phyloP scores from a whole-genome alignment of 257 asterid genomes.

The Lavandula angustifolia region DNA sequence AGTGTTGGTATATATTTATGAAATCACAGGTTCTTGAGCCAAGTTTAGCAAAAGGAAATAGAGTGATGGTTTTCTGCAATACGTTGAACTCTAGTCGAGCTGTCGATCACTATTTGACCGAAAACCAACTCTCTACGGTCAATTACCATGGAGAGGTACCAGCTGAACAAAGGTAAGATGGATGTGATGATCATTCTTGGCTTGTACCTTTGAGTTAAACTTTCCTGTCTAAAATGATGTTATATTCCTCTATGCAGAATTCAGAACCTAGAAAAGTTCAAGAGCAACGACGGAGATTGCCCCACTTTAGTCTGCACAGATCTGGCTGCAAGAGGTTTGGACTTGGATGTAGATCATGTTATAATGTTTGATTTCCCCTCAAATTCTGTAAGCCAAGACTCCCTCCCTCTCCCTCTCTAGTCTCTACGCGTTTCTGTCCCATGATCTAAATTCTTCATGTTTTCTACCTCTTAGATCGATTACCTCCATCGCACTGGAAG shows the following conservation, averaged over 20 bases:
- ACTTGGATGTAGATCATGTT: constrained; percentile 97
- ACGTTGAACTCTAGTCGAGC: constrained; percentile 98
- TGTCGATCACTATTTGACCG: constrained; percentile 83
- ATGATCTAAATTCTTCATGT: constrained; percentile 21
- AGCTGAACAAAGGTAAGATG: constrained; percentile 83
- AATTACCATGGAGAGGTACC: constrained; percentile 99
- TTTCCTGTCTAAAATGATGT: constrained; percentile 16
- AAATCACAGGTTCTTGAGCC: constrained; percentile 92
- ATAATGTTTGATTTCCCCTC: constrained; percentile 95
- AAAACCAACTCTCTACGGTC: constrained; percentile 84
- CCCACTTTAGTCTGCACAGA: constrained; percentile 99
- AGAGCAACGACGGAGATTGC: constrained; percentile 89
- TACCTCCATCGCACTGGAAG: constrained; percentile 99
- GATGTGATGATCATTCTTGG: constrained; percentile 14
- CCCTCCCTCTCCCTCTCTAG: constrained; percentile 16
- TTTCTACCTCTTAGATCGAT: constrained; percentile 58
- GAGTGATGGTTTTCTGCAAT: constrained; percentile 98
- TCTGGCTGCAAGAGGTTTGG: constrained; percentile 98
- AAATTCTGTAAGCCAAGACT: constrained; percentile 69
- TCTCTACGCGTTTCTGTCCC: neutral
- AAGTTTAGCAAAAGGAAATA: constrained; percentile 92
- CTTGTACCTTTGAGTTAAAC: neutral
- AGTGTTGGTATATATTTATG: constrained; percentile 18
- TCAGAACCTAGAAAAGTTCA: constrained; percentile 76
- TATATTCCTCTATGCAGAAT: constrained; percentile 50